Evolutionary conservation across 2,329 filamentous ascomycete genomes (phyloP).

Genomic region (Cercospora nicotianae): DNA sequence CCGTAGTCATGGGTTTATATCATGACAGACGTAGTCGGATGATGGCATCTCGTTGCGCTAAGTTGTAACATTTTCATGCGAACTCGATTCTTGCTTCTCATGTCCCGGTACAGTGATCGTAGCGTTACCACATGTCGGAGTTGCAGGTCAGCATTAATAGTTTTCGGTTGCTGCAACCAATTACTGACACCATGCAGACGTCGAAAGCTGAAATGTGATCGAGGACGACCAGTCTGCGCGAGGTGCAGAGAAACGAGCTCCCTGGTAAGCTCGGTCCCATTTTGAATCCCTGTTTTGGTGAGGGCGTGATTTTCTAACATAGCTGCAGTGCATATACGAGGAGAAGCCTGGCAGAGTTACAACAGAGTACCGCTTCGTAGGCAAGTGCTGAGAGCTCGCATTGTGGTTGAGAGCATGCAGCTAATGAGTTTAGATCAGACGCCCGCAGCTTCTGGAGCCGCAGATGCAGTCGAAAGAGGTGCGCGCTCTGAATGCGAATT

Average conservation of each 20-base stretch:
- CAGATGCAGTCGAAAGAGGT: neutral
- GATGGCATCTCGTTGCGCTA: neutral
- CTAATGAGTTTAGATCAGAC: neutral
- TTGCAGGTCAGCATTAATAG: constrained; percentile 16
- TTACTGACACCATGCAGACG: constrained; percentile 15
- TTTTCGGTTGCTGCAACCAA: neutral
- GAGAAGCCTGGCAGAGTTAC: constrained; percentile 13
- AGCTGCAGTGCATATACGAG: constrained; percentile 22
- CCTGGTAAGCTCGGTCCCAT: constrained; percentile 14
- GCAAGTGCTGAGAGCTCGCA: constrained; percentile 7
- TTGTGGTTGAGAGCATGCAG: neutral
- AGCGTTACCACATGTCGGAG: constrained; percentile 24
- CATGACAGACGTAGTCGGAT: neutral
- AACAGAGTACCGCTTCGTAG: constrained; percentile 24
- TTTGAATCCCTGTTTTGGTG: neutral
- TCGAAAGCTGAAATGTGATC: constrained; percentile 23
- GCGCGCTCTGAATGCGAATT: neutral
- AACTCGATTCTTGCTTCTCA: neutral
- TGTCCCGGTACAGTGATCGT: constrained; percentile 15
- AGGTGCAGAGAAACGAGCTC: constrained; percentile 23
- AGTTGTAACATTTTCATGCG: neutral
- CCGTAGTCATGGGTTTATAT: neutral
- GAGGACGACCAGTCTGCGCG: constrained; percentile 20
- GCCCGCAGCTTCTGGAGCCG: neutral
- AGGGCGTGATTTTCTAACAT: neutral